Evolutionary conservation across 805 yeast genomes (phyloP), one percentile per base, ranked within the genome.

Genomic region (Candida schatavii): DNA sequence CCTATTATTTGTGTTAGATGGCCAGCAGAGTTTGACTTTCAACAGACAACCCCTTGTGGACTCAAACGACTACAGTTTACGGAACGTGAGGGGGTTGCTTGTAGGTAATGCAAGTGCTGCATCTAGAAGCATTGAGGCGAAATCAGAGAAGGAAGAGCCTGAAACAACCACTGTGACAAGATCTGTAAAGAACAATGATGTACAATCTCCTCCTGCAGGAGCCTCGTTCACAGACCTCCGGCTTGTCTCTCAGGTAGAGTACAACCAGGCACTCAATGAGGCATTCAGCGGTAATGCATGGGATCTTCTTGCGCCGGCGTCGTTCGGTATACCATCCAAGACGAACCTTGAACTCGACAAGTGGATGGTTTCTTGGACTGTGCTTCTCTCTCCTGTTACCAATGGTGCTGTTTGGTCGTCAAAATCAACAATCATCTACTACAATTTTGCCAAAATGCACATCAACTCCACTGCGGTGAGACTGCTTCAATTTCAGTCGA

Each of bases 361-460:
- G 57, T 83, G 89, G 89, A 83, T 83, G 87, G 86, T 83, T 3
- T 81, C 83, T 17, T 83, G 89, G 89, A 80, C 89, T 0, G 85
- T 83, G 9, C 58, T 82, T 31, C 61, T 83, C 17, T 77, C 85
- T 3, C 85, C 86, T 1, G 71, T 78, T 37, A 72, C 71, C 38
- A 77, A 80, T 29, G 74, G 74, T 1, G 61, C 72, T 0, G 72
- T 70, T 9, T 83, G 89, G 89, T 77, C 85, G 7, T 75, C 85
- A 1, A 83, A 83, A 51, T 80, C 85, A 1, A 81, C 88, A 0
- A 64, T 83, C 44, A 77, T 83, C 33, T 83, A 83, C 54, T 83
- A 83, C 53, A 82, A 83, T 52, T 83, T 82, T 66, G 89, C 89
- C 26, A 80, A 81, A 52, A 80, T 83, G 85, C 84, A 82, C 55